Base-by-base conservation (phyloP, 78 protist genomes). In the Dictyostelium purpureum region DNA sequence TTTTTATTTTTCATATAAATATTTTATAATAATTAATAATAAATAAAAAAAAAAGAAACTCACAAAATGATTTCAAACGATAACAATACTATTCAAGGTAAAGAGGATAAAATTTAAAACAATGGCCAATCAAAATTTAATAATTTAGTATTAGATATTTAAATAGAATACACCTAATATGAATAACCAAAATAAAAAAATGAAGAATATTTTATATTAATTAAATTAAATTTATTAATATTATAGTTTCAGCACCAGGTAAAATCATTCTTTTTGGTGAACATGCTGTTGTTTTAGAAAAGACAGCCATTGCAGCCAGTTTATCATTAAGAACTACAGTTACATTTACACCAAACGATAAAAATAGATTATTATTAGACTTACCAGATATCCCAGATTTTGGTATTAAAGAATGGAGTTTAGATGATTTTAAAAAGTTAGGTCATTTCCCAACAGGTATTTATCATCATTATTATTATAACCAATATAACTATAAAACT, bases 221-320 rank as follows among this genome's bases (percentile, higher is more conserved):
- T 59, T 59, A 7, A 18, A 67, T 1, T 9, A 67, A 19, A 37
- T 7, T 4, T 7, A 67, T 6, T 2, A 67, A 31, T 3, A 61
- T 3, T 11, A n/a, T 82, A 78, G 94, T 75, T 21, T 75, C 94
- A 33, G 95, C 97, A 33, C 97, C 97, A 24, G 95, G 97, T 37
- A 95, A 95, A 78, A 74, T 95, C 40, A 95, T 95, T 21, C 79
- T 95, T 24, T 91, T 95, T 40, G 97, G 97, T 26, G 97, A 95
- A 47, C 97, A 95, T 66, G 77, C 95, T n/a, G 97, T 95, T 16
- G 97, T 95, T 45, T 79, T 87, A 57, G 97, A 93, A 24, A 87
- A 87, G 35, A 76, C 88, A 49, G 85, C 96, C 0, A 77, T 95
- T 51, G 97, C 95, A 6, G 70, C 95, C 1, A 77, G 88, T 18